These are phyloP conservation scores for Colletotrichum ledebouriae DNA, from an alignment of 2,329 filamentous ascomycete species.

Conservation along the genomic window DNA sequence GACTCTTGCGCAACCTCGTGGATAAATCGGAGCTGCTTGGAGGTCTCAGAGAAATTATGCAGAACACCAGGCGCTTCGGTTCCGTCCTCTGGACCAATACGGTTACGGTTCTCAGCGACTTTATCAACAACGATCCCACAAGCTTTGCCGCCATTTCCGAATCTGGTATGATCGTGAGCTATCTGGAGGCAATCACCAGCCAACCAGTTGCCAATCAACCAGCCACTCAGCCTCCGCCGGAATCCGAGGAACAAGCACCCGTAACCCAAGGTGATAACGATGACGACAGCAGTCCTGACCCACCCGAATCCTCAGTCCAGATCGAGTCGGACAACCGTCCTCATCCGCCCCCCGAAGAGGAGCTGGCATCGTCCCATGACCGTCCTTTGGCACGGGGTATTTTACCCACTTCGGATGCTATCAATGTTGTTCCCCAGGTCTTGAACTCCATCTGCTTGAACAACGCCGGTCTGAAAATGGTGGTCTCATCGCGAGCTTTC, in stretches of 20 bases:
- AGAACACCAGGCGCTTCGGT: constrained; percentile 83
- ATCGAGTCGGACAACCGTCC: constrained; percentile 57
- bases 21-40: constrained; percentile 89
- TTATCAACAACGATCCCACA: constrained; percentile 98
- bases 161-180: constrained; percentile 87
- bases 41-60: constrained; percentile 84
- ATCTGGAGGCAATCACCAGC: constrained; percentile 84
- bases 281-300: constrained; percentile 54
- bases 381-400: constrained; percentile 77
- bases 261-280: constrained; percentile 42
- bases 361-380: constrained; percentile 51
- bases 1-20: constrained; percentile 90
- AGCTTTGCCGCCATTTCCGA: constrained; percentile 97
- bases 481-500: constrained; percentile 84
- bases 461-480: constrained; percentile 86
- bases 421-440: constrained; percentile 86
- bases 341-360: constrained; percentile 66
- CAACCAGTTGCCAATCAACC: constrained; percentile 56
- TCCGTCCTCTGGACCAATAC: constrained; percentile 97
- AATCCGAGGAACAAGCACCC: constrained; percentile 45
- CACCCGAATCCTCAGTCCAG: constrained; percentile 55
- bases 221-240: constrained; percentile 47
- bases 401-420: constrained; percentile 88
- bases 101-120: constrained; percentile 91
- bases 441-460: constrained; percentile 96